Evolutionary conservation across 2,329 filamentous ascomycete genomes (phyloP).

Genomic region (Trichoderma endophyticum): DNA sequence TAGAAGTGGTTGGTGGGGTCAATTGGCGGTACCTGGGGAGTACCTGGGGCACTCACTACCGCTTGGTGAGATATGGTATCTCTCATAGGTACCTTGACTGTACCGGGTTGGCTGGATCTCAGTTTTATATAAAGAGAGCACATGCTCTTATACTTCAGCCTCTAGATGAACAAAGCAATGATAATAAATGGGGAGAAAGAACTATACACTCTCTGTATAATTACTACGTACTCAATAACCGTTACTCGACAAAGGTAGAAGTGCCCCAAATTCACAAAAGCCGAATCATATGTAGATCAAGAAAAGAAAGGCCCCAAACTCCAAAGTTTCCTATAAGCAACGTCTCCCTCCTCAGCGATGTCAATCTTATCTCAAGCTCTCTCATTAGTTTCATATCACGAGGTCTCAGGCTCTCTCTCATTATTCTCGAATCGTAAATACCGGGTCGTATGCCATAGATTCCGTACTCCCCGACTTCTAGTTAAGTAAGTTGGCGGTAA

Average conservation of each 20-base stretch:
- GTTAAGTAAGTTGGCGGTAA: constrained; percentile 25
- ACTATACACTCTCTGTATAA: not conserved
- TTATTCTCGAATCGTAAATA: not conserved
- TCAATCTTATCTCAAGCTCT: not conserved
- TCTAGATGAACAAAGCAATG: not conserved
- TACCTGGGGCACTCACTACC: not conserved
- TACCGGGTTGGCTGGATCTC: not conserved
- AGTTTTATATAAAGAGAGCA: not conserved
- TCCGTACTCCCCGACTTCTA: constrained; percentile 18
- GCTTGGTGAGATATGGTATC: not conserved
- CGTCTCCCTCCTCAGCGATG: not conserved
- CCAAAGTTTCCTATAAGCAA: not conserved
- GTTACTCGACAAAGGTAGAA: not conserved
- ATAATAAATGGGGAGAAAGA: not conserved
- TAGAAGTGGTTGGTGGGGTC: not conserved
- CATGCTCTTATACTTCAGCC: not conserved
- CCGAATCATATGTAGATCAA: not conserved
- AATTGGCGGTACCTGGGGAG: not conserved
- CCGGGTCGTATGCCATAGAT: not conserved
- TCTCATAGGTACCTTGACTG: not conserved
- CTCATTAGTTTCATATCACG: not conserved
- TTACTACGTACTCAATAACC: not conserved
- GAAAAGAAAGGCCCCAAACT: not conserved
- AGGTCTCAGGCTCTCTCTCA: not conserved
- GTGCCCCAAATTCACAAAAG: not conserved